Conservation (phyloP, 2,329 filamentous ascomycete species). For the Fusarium torulosum region DNA sequence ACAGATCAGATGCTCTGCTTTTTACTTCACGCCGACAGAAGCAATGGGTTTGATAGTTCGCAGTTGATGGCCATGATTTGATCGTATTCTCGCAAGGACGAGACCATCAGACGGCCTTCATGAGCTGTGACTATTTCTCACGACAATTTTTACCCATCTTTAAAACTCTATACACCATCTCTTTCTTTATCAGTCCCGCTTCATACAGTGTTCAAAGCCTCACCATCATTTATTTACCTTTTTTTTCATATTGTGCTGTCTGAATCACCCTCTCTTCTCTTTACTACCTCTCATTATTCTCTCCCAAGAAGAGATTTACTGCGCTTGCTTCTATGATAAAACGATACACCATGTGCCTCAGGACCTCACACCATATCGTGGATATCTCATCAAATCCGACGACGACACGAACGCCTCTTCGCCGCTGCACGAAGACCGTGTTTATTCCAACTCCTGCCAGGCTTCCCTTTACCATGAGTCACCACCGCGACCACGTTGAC, state of each 20-base stretch:
- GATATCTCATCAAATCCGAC: neutral
- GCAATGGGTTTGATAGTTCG: neutral
- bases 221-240: neutral
- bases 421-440: neutral
- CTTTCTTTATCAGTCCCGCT: neutral
- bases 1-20: constrained; percentile 18
- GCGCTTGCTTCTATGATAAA: neutral
- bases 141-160: neutral
- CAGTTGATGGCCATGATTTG: neutral
- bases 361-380: neutral
- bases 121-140: neutral
- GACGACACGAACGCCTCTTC: neutral
- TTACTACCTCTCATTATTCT: neutral
- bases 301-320: too few species aligned
- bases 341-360: neutral
- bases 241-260: neutral
- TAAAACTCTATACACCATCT: neutral
- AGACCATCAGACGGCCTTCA: neutral
- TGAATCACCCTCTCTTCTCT: constrained; percentile 3
- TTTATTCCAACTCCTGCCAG: neutral
- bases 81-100: neutral
- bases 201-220: neutral
- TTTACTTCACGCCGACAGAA: constrained; percentile 19
- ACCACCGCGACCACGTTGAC: too few species aligned
- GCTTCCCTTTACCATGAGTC: too few species aligned